These are phyloP conservation scores for Citrullus amarus DNA, from an alignment of 306 rosid species.

Conservation along the genomic window DNA sequence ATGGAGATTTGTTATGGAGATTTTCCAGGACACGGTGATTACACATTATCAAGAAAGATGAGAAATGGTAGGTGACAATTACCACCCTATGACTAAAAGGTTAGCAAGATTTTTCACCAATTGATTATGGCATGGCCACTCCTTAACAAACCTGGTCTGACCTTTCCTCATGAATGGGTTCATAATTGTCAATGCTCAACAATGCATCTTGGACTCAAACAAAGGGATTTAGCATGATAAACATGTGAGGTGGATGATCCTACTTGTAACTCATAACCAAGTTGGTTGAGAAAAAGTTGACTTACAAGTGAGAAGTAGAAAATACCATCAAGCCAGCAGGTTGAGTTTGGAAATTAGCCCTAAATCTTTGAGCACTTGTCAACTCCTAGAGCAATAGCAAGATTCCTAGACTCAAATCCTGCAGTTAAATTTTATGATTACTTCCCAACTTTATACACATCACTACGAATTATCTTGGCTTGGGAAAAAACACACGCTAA, in stretches of 20 bases:
- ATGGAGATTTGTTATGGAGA: not conserved
- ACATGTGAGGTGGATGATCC: constrained; percentile 31
- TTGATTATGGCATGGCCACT: not conserved
- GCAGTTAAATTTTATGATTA: constrained; percentile 68
- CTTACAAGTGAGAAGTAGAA: constrained; percentile 66
- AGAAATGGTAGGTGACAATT: not conserved
- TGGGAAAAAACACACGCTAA: constrained; percentile 12
- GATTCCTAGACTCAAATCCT: constrained; percentile 84
- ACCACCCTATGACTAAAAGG: not conserved
- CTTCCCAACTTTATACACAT: constrained; percentile 41
- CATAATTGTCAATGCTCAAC: not conserved
- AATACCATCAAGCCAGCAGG: constrained; percentile 61
- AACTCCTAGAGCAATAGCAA: constrained; percentile 86
- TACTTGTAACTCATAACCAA: constrained; percentile 29
- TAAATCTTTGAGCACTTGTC: constrained; percentile 62
- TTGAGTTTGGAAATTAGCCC: constrained; percentile 61
- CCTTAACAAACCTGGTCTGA: not conserved
- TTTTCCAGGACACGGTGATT: not conserved
- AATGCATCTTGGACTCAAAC: not conserved
- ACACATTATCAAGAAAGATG: not conserved
- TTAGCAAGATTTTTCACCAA: not conserved
- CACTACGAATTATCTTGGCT: constrained; percentile 23
- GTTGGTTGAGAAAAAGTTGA: constrained; percentile 41
- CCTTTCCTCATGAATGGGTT: not conserved
- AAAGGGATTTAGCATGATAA: not conserved